phyloP scores from a whole-genome alignment of 208 protist species.

The Cochliopodium minus region DNA sequence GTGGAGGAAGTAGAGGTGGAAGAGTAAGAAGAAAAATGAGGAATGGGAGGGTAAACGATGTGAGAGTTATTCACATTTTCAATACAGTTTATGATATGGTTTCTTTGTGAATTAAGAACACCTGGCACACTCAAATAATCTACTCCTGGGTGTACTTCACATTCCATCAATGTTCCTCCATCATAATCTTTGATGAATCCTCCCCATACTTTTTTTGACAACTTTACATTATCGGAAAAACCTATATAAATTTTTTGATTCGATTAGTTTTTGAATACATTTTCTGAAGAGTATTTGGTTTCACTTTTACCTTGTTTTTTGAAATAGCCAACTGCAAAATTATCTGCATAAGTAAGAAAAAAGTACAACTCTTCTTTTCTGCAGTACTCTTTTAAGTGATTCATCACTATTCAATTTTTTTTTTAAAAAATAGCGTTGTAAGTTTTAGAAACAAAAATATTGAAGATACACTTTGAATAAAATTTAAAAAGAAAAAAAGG shows the following conservation, averaged over 20 bases:
- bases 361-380: not conserved
- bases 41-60: not conserved
- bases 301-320: slow-evolving; percentile 23
- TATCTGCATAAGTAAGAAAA: slow-evolving; percentile 27
- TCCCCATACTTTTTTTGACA: slow-evolving; percentile 9
- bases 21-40: too few relatives aligned
- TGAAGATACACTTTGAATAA: too few relatives aligned
- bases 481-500: too few relatives aligned
- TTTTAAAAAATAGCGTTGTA: too few relatives aligned
- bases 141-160: slow-evolving; percentile 8
- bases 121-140: slow-evolving; percentile 15
- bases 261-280: too few relatives aligned
- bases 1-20: too few relatives aligned
- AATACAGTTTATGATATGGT: not conserved
- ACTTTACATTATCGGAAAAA: slow-evolving; percentile 15
- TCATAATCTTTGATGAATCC: slow-evolving; percentile 30
- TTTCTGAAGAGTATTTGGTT: too few relatives aligned
- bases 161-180: slow-evolving; percentile 24
- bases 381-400: slow-evolving; percentile 20
- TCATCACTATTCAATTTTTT: slow-evolving; percentile 19
- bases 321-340: slow-evolving; percentile 22
- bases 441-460: too few relatives aligned
- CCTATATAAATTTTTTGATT: not conserved
- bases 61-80: not conserved
- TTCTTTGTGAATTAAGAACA: slow-evolving; percentile 2